phyloP scores from a whole-genome alignment of 2,329 filamentous ascomycete species.

The Chlorencoelia australis region DNA sequence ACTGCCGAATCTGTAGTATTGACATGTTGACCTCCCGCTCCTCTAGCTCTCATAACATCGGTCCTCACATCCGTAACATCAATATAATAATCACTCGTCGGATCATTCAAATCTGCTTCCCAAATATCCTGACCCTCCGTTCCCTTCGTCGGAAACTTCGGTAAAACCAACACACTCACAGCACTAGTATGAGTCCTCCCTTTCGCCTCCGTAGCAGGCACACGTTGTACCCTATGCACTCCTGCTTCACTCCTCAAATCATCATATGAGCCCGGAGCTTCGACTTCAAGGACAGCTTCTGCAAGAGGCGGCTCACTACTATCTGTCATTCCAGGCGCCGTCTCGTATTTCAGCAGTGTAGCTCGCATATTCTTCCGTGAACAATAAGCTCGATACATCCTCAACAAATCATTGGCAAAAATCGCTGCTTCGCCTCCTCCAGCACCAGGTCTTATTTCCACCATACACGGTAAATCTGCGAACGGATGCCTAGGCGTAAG shows the following conservation, averaged over 20 bases:
- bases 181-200: slow-evolving; percentile 91
- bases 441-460: slow-evolving; percentile 87
- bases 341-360: slow-evolving; percentile 70
- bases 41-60: slow-evolving; percentile 86
- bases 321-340: slow-evolving; percentile 52
- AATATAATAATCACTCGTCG: slow-evolving; percentile 84
- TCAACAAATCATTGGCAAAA: slow-evolving; percentile 77
- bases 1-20: slow-evolving; percentile 98
- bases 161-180: slow-evolving; percentile 84
- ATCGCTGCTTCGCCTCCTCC: slow-evolving; percentile 86
- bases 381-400: slow-evolving; percentile 84
- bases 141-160: slow-evolving; percentile 58
- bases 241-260: slow-evolving; percentile 78
- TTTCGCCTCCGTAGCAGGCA: slow-evolving; percentile 83
- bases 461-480: slow-evolving; percentile 75
- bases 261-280: slow-evolving; percentile 68
- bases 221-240: slow-evolving; percentile 88
- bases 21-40: slow-evolving; percentile 93
- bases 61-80: slow-evolving; percentile 70
- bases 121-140: slow-evolving; percentile 37
- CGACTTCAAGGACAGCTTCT: slow-evolving; percentile 81
- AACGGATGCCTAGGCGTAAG: slow-evolving; percentile 87
- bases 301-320: slow-evolving; percentile 59
- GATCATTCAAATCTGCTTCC: slow-evolving; percentile 63
- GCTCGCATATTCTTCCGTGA: slow-evolving; percentile 54